Evolutionary conservation across 2,329 filamentous ascomycete species (phyloP), one percentile per base, ranked within the genome.

Genomic region (Gremmenia infestans): DNA sequence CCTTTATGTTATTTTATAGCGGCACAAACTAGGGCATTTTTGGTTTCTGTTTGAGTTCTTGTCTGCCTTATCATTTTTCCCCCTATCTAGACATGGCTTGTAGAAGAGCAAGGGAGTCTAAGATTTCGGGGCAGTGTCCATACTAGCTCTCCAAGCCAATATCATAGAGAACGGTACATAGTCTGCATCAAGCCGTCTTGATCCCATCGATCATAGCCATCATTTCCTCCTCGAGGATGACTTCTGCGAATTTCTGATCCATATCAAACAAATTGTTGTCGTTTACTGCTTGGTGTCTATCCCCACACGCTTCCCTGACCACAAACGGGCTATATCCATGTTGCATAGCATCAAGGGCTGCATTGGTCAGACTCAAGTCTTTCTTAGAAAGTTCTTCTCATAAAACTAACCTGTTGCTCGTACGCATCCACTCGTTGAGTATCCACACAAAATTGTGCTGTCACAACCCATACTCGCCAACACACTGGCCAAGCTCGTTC

Each of bases 341-440:
- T 55, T 74, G 73, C 71, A 77, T 74, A 2, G 73, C 69, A 57
- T 78, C 76, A 48, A 78, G 61, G 3, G 73, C 72, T 14, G 35
- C 17, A 32, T 5, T 47, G 14, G 2, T 37, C 35, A 52, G 12
- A 15, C 15, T 17, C 12, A 9, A 17, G 17, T 23, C 5, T 2
- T 6, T 23, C 19, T 6, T 1, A n/a, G 14, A 6, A 15, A 5
- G n/a, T 15, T 4, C 14, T 15, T 25, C 11, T 8, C 40, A 19
- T 22, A 43, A 11, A 32, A 46, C 48, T 40, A 25, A 55, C 46
- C 49, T 4, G 68, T 74, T 1, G 75, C 75, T 52, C 76, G 68
- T 50, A 78, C 74, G 59, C 76, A 77, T 2, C 76, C 75, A 56
- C 71, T 73, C 12, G 74, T 78, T 63, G 74, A 76, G 47, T 78